phyloP scores from a whole-genome alignment of 75 land plant species.

The Pinus albicaulis region DNA sequence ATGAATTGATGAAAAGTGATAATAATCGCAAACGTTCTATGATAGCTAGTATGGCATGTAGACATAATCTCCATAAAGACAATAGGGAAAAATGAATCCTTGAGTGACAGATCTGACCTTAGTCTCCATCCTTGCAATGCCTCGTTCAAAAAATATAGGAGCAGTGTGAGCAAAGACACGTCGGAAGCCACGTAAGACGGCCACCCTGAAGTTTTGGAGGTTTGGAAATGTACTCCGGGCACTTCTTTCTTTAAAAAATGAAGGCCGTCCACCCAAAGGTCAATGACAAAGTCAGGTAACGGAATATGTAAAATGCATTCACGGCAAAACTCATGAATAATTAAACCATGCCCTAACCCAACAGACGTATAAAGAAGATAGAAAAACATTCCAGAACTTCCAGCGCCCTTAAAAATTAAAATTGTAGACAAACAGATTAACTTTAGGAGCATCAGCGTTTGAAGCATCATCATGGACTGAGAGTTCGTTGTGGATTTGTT shows the following conservation, averaged over 20 bases:
- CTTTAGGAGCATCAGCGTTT: no score
- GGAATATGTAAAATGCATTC: background rate
- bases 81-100: background rate
- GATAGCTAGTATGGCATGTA: background rate
- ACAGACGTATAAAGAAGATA: no score
- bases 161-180: conserved; percentile 86
- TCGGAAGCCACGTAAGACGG: conserved; percentile 63
- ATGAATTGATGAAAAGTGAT: conserved; percentile 31
- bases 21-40: conserved; percentile 9
- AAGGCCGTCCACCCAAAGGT: background rate
- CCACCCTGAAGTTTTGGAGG: conserved; percentile 72
- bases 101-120: conserved; percentile 40
- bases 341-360: no score
- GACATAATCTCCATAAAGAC: background rate
- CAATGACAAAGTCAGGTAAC: background rate
- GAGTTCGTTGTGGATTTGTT: no score
- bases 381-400: no score
- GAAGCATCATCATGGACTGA: no score
- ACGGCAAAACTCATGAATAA: background rate
- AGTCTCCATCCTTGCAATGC: conserved; percentile 85
- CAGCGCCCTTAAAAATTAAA: no score
- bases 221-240: conserved; percentile 87
- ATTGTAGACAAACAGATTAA: no score
- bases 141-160: conserved; percentile 89
- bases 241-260: conserved; percentile 59